Evolutionary conservation across 768 basidiomycete species (phyloP), one percentile per base, ranked within the genome.

Genomic region (Psilocybe cyanescens): DNA sequence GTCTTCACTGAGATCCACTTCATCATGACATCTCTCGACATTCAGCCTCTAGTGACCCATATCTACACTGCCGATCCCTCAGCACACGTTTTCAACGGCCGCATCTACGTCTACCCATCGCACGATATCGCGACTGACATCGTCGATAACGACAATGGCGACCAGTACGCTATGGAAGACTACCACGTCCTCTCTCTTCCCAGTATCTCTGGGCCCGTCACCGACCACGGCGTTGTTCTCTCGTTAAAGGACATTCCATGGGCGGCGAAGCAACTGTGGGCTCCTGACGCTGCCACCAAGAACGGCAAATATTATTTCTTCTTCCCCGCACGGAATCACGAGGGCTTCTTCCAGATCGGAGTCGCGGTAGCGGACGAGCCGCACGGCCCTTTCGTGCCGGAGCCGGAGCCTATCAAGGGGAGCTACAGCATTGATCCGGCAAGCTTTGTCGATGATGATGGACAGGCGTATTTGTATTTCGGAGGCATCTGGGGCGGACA

Each of bases 11-110:
- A 24, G 24, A 24, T 24, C 37, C 8, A 8, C 8, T 39, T 44
- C 35, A 39, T 14, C 52, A 54, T 46, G 29, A 33, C 55, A 14
- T 57, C 55, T 4, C 44, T 0, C 87, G 90, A 70, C 90, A 94
- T 70, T 83, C 83, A 62, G 19, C 66, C 65, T 41, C 56, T 65
- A 29, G 61, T 68, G 35, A 65, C 64, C n/a, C 64, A 69, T 39
- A 60, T 69, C 56, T 69, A 65, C 60, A 67, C 66, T n/a, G 68
- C 68, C 48, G 68, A 69, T 51, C 68, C 68, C 12, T 67, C 66
- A 8, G 68, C 68, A 2, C 68, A 69, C 52, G 68, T 69, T 57
- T 69, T 69, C 65, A 63, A 69, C 53, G 64, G 62, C 56, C 62
- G 55, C 24, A 56, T 69, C 35, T 69, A 67, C 41, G 57, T 69